Evolutionary conservation across 2,329 filamentous ascomycete species (phyloP).

Genomic region (Hypoxylon sp.): DNA sequence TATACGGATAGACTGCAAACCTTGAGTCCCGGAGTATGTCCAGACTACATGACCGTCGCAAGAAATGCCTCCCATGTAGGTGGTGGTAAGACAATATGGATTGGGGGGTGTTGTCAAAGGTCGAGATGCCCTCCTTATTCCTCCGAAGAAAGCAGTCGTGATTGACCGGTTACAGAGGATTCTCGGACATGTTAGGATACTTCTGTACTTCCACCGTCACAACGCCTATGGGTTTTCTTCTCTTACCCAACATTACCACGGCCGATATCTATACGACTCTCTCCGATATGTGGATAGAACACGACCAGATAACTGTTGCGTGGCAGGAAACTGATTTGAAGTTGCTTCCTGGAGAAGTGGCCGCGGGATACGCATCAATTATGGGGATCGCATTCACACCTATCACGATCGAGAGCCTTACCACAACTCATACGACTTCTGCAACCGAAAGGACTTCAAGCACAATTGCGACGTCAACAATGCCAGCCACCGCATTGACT

Average conservation of each 20-base stretch:
- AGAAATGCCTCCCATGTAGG: constrained; percentile 36
- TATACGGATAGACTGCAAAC: constrained; percentile 48
- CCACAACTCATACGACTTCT: not conserved
- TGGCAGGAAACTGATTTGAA: constrained; percentile 50
- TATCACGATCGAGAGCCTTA: constrained; percentile 3
- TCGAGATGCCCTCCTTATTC: constrained; percentile 9
- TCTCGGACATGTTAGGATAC: constrained; percentile 45
- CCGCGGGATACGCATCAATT: constrained; percentile 48
- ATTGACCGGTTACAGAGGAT: constrained; percentile 47
- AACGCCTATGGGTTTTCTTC: constrained; percentile 51
- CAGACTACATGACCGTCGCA: constrained; percentile 49
- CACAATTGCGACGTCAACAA: constrained; percentile 14
- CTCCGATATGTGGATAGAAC: constrained; percentile 49
- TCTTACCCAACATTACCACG: constrained; percentile 51
- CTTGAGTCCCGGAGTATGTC: constrained; percentile 53
- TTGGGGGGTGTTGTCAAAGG: constrained; percentile 53
- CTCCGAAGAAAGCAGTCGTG: not conserved
- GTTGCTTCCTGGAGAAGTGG: constrained; percentile 45
- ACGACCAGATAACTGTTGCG: constrained; percentile 51
- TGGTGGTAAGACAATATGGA: constrained; percentile 46
- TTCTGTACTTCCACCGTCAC: constrained; percentile 51
- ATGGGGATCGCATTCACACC: constrained; percentile 45
- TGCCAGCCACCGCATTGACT: not conserved
- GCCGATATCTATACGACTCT: constrained; percentile 52
- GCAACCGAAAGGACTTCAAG: constrained; percentile 18